phyloP scores from a whole-genome alignment of 2,329 filamentous ascomycete genomes.

The Sarocladium kiliense region DNA sequence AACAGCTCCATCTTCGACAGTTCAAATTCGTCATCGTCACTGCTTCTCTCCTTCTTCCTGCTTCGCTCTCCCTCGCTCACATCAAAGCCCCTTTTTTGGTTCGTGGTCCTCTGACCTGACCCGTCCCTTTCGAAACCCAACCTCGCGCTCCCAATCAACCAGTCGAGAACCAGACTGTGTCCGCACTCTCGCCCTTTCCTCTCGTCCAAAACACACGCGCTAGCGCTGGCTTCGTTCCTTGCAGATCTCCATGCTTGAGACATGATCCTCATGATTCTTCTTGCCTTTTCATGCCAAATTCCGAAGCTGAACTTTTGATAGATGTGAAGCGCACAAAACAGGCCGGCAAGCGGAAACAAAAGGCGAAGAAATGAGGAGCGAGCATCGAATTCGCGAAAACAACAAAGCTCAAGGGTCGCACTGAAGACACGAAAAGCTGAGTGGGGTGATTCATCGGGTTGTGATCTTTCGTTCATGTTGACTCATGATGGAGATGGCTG shows the following conservation, averaged over 20 bases:
- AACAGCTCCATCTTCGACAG: conserved; percentile 1
- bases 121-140: neutral
- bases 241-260: neutral
- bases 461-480: neutral
- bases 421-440: neutral
- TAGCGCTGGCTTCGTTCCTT: neutral
- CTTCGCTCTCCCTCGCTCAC: neutral
- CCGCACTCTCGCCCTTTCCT: neutral
- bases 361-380: neutral
- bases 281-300: neutral
- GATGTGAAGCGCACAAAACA: neutral
- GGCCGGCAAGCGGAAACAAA: neutral
- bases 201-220: neutral
- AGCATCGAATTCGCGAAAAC: neutral
- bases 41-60: conserved; percentile 1
- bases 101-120: neutral
- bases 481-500: neutral
- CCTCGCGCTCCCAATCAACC: neutral
- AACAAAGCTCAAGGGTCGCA: neutral
- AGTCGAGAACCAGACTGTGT: neutral
- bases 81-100: conserved; percentile 5
- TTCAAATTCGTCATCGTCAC: conserved; percentile 6
- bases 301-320: neutral
- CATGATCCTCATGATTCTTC: neutral
- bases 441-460: neutral